Evolutionary conservation across 225 moss, liverwort and hornwort species (phyloP).

Genomic region (Ulota crispa): DNA sequence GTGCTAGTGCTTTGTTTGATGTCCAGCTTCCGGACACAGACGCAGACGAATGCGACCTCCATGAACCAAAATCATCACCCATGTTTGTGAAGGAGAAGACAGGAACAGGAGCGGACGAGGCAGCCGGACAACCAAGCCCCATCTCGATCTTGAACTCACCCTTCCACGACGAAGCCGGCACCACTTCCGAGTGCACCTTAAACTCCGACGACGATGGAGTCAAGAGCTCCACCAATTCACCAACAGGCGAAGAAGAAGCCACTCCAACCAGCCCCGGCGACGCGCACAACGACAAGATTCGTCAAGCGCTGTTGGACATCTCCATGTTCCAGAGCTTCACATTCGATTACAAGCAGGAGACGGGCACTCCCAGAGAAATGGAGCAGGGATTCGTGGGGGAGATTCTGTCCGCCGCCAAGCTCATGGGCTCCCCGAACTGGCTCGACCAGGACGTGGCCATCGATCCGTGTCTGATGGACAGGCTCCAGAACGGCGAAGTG

Average conservation of each 20-base stretch:
- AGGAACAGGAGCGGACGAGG: slow-evolving; percentile 9
- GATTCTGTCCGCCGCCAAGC: slow-evolving; percentile 29
- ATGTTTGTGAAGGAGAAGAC: slow-evolving; percentile 5
- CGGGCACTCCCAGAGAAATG: not conserved
- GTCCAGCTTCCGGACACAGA: slow-evolving; percentile 33
- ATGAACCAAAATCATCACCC: slow-evolving; percentile 17
- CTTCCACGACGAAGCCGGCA: slow-evolving; percentile 49
- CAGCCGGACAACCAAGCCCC: slow-evolving; percentile 43
- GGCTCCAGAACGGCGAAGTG: slow-evolving; percentile 24
- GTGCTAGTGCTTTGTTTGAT: not conserved
- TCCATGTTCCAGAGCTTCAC: slow-evolving; percentile 44
- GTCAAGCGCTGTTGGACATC: slow-evolving; percentile 47
- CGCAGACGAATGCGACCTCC: slow-evolving; percentile 30
- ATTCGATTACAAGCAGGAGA: slow-evolving; percentile 27
- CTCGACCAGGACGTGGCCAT: slow-evolving; percentile 27
- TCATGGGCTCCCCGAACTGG: slow-evolving; percentile 32
- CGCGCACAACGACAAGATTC: slow-evolving; percentile 25
- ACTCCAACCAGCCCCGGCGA: not conserved
- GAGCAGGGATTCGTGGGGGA: slow-evolving; percentile 37
- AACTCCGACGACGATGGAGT: slow-evolving; percentile 19
- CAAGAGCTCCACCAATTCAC: not conserved
- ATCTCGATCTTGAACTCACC: slow-evolving; percentile 48
- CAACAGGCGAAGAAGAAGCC: too few relatives aligned
- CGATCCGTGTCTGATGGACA: slow-evolving; percentile 36
- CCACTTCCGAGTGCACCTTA: slow-evolving; percentile 27